phyloP scores from a whole-genome alignment of 1,284 basidiomycete species.

The Sporisorium sorghi region DNA sequence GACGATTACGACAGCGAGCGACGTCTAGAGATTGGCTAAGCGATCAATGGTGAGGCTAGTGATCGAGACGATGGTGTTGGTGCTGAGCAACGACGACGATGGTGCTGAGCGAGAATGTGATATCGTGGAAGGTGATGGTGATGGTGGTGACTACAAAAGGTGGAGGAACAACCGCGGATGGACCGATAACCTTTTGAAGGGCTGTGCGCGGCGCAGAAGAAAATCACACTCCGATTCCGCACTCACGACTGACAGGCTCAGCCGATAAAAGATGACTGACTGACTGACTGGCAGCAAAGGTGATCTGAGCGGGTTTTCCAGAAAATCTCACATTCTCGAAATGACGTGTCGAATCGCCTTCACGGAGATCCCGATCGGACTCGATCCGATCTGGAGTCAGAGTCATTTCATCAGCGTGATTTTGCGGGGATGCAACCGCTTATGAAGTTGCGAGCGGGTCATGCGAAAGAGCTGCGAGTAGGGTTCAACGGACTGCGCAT shows the following conservation, averaged over 20 bases:
- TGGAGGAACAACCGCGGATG: constrained; percentile 6
- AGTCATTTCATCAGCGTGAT: not conserved
- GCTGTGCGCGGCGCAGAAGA: not conserved
- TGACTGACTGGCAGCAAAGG: too few species aligned
- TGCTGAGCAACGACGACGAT: not conserved
- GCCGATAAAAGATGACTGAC: not conserved
- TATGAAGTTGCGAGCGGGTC: constrained; percentile 1
- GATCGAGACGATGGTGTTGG: not conserved
- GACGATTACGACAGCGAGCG: not conserved
- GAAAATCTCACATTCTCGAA: not conserved
- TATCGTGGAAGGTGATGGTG: not conserved
- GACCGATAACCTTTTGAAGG: not conserved
- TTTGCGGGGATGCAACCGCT: not conserved
- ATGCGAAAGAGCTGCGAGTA: constrained; percentile 8
- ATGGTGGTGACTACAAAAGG: constrained; percentile 3
- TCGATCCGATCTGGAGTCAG: not conserved
- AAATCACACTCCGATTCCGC: not conserved
- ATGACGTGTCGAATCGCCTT: constrained; percentile 13
- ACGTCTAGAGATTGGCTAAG: not conserved
- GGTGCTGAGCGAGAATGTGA: not conserved
- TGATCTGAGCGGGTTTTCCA: constrained; percentile 10
- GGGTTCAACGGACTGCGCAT: constrained; percentile 11
- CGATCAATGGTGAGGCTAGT: too few species aligned
- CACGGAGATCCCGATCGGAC: not conserved
- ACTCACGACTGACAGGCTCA: too few species aligned